Conservation (phyloP, 2,329 filamentous ascomycete genomes). For the Fusarium palustre region DNA sequence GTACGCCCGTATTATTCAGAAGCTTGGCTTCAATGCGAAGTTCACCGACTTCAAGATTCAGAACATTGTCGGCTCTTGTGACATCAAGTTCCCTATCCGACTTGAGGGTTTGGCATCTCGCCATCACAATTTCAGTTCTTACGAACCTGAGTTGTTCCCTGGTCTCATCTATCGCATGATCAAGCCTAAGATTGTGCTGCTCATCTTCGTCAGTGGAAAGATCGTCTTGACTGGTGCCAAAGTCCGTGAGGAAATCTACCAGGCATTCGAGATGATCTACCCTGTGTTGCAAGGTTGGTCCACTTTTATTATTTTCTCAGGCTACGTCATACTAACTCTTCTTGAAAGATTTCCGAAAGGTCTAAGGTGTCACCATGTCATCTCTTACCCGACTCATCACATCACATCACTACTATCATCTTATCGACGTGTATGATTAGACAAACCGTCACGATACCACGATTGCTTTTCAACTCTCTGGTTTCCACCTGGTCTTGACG, state of each 20-base stretch:
- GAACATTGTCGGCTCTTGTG: constrained; percentile 98
- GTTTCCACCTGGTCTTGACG: constrained; percentile 44
- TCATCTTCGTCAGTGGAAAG: constrained; percentile 98
- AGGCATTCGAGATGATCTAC: constrained; percentile 97
- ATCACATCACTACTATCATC: constrained; percentile 1
- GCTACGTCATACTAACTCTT: constrained; percentile 15
- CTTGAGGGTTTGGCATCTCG: constrained; percentile 94
- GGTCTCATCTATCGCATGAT: constrained; percentile 99
- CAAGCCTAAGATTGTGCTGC: constrained; percentile 97
- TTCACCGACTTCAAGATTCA: constrained; percentile 99
- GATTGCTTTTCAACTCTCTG: constrained; percentile 52
- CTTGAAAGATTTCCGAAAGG: constrained; percentile 66
- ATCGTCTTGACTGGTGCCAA: constrained; percentile 98
- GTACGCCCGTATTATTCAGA: constrained; percentile 99
- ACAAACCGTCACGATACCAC: constrained; percentile 61
- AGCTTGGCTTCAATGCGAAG: constrained; percentile 99
- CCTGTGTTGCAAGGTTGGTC: constrained; percentile 86
- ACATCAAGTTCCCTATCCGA: constrained; percentile 99
- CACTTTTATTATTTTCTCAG: not conserved
- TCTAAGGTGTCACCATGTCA: constrained; percentile 52
- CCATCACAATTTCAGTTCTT: constrained; percentile 99
- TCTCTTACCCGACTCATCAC: constrained; percentile 29
- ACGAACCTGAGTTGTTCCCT: constrained; percentile 98
- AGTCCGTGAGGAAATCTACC: constrained; percentile 97
- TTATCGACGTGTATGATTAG: constrained; percentile 57